Evolutionary conservation across 106 monocot genomes (phyloP).

Genomic region (Chionographis japonica): DNA sequence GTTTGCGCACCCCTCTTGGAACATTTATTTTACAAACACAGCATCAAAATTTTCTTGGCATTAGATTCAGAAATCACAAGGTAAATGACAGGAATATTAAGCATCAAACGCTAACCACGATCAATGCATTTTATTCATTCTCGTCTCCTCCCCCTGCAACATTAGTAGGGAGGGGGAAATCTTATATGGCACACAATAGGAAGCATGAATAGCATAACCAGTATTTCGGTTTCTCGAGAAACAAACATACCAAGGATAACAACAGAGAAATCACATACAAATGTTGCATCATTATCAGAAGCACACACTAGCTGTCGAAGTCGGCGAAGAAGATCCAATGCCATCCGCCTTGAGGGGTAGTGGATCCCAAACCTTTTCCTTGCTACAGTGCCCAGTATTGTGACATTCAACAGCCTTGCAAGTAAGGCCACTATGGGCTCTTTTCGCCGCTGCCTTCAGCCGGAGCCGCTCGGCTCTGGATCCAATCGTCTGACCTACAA

Average conservation of each 20-base stretch:
- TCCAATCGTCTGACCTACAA: conserved; percentile 49
- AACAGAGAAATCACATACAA: neutral
- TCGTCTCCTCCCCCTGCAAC: too few relatives aligned
- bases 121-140: too few relatives aligned
- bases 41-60: too few relatives aligned
- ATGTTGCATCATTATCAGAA: conserved; percentile 3
- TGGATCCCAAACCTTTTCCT: conserved; percentile 17
- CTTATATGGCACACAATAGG: too few relatives aligned
- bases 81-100: too few relatives aligned
- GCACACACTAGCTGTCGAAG: conserved; percentile 2
- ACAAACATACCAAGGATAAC: too few relatives aligned
- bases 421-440: neutral
- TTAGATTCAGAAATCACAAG: too few relatives aligned
- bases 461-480: conserved; percentile 43
- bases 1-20: too few relatives aligned
- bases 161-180: too few relatives aligned
- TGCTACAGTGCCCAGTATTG: neutral
- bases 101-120: neutral
- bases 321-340: neutral
- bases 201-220: too few relatives aligned
- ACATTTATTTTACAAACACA: too few relatives aligned
- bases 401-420: neutral
- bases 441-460: conserved; percentile 12
- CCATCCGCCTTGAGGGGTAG: conserved; percentile 12
- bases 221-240: too few relatives aligned